Base-by-base conservation (phyloP, 1,139 yeast genomes). In the Meyerozyma guilliermondii region DNA sequence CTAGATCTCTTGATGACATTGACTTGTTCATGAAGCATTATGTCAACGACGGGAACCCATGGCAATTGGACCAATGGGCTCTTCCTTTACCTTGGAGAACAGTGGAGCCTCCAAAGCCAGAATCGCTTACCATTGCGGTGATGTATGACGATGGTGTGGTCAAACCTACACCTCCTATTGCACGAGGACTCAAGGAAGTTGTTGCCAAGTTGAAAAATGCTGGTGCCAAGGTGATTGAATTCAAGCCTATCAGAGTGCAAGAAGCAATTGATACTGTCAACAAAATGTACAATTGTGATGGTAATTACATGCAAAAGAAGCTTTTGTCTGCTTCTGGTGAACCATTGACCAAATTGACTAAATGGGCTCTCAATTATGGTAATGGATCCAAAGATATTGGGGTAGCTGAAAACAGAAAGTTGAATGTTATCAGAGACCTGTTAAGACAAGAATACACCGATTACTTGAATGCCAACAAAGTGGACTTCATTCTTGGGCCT, bases 401-500 rank as follows among this genome's bases (percentile, higher is more conserved):
- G 17, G 68, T 69, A 11, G 55, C 65, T 4, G 82, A 78, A 52
- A 72, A 74, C 54, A 68, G 82, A 51, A 58, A 66, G 41, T 68
- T 79, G 51, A 76, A 76, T 50, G 48, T 56, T 24, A 61, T 61
- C 39, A 74, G 87, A 60, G 87, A 82, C 53, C 48, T 53, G 11
- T 66, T 81, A 53, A 78, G 82, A 62, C 74, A 73, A 49, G 75
- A 75, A 43, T 80, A 81, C 58, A 65, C 72, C 42, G 70, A 73
- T 39, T 75, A 63, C 55, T 67, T 81, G 55, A 66, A 76, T 45
- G 61, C 73, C 14, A 71, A 81, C 50, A 76, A 78, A 38, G 75
- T 85, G 40, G 94, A 86, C 55, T 79, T 82, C 53, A 71, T 86
- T 44, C 63, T 87, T 40, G 71, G 83, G 41, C 94, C 95, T 39